A percentile compares a stretch with the other conserved stretches of the same genome.
Conservation (phyloP, 345 rosid genomes). For the Eutrema yunnanense region DNA sequence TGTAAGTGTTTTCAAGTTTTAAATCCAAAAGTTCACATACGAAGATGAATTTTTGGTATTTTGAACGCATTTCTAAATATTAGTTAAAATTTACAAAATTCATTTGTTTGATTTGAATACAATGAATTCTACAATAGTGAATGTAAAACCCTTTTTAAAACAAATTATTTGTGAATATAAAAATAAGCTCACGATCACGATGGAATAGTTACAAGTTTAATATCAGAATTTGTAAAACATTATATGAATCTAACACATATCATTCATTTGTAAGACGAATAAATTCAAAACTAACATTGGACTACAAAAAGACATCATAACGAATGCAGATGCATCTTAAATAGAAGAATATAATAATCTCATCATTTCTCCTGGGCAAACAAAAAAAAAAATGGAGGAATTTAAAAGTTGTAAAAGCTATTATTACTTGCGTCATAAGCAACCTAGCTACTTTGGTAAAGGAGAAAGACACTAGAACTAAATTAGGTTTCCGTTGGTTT, state of each 20-base stretch:
- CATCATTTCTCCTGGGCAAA: neutral
- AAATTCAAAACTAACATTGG: neutral
- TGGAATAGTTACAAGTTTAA: neutral
- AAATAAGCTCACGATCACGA: no score
- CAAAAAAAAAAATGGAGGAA: neutral
- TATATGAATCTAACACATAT: neutral
- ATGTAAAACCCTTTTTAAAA: no score
- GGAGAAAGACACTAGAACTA: slow-evolving; percentile 4
- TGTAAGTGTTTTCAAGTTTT: no score
- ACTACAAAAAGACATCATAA: neutral
- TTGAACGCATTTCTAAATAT: no score
- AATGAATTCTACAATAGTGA: no score
- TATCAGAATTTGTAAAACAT: neutral
- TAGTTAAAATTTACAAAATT: no score
- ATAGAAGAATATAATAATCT: neutral
- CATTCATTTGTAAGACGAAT: neutral
- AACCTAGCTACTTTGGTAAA: neutral
- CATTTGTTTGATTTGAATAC: no score
- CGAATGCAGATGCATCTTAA: neutral
- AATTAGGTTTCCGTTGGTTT: neutral
- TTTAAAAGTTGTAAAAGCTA: neutral
- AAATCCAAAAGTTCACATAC: no score
- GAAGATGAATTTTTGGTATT: no score
- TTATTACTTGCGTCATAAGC: slow-evolving; percentile 3
- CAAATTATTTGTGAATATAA: no score